Conservation (phyloP, 1,139 yeast species). For the Keqinozyma sinolaborantium region DNA sequence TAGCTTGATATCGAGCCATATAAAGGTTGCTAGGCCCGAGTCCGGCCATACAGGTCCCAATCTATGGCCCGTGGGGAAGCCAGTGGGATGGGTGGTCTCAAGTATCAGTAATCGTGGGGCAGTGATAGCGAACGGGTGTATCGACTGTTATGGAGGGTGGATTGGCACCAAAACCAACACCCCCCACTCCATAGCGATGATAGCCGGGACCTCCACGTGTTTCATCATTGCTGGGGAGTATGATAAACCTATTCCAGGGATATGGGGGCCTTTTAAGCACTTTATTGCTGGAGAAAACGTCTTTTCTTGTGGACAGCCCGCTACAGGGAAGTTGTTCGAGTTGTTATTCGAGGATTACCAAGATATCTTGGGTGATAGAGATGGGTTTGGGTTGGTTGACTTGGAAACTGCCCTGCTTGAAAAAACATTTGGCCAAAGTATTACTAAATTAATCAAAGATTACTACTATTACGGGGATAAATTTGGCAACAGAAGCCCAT, state of each 20-base stretch:
- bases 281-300: slow-evolving; percentile 20
- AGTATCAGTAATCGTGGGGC: slow-evolving; percentile 5
- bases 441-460: slow-evolving; percentile 30
- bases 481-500: slow-evolving; percentile 55
- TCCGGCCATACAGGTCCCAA: slow-evolving; percentile 2
- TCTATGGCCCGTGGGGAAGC: slow-evolving; percentile 16
- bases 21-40: slow-evolving; percentile 16
- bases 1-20: slow-evolving; percentile 14
- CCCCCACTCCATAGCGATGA: slow-evolving; percentile 35
- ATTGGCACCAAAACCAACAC: slow-evolving; percentile 24
- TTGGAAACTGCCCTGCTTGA: slow-evolving; percentile 19
- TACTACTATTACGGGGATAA: slow-evolving; percentile 52
- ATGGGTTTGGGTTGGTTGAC: slow-evolving; percentile 32
- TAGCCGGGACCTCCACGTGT: slow-evolving; percentile 64
- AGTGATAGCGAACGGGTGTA: slow-evolving; percentile 44
- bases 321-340: slow-evolving; percentile 52
- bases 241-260: slow-evolving; percentile 28
- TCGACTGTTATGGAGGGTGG: slow-evolving; percentile 61
- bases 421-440: slow-evolving; percentile 11
- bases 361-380: slow-evolving; percentile 5
- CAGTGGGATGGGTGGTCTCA: slow-evolving; percentile 14
- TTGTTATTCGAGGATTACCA: slow-evolving; percentile 35
- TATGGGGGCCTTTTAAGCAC: slow-evolving; percentile 56
- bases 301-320: slow-evolving; percentile 56
- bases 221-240: slow-evolving; percentile 30